Conservation (phyloP, 345 rosid genomes). For the Citrus cavaleriei region DNA sequence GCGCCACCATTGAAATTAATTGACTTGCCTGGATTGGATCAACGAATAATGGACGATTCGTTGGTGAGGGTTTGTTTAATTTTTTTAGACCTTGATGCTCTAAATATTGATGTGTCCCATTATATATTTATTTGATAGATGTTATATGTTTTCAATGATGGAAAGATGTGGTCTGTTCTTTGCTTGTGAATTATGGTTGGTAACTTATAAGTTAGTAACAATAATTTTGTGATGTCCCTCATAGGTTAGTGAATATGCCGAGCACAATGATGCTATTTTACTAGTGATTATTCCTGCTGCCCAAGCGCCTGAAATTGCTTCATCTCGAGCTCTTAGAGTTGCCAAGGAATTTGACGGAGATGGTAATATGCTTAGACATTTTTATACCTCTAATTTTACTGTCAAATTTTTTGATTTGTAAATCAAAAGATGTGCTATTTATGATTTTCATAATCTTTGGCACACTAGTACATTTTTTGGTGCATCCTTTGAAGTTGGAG, state of each 20-base stretch:
- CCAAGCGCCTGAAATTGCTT: conserved; percentile 87
- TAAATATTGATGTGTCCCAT: background rate
- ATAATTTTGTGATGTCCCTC: background rate
- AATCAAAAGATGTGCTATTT: background rate
- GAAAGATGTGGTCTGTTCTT: conserved; percentile 5
- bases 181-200: background rate
- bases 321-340: conserved; percentile 77
- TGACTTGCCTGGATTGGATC: conserved; percentile 97
- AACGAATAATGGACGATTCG: conserved; percentile 84
- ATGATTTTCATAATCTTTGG: background rate
- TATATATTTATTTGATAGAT: background rate
- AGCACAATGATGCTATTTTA: conserved; percentile 90
- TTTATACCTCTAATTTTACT: background rate
- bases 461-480: background rate
- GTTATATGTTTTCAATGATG: conserved; percentile 2
- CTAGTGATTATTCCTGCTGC: conserved; percentile 83
- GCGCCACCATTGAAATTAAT: conserved; percentile 90
- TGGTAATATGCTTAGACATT: conserved; percentile 41
- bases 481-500: background rate
- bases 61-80: conserved; percentile 45
- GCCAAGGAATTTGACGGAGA: conserved; percentile 92
- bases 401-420: background rate
- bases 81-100: conserved; percentile 5
- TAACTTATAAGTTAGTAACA: conserved; percentile 9
- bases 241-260: conserved; percentile 71